phyloP scores from a whole-genome alignment of 768 basidiomycete genomes.

The Pleurotus djamor region DNA sequence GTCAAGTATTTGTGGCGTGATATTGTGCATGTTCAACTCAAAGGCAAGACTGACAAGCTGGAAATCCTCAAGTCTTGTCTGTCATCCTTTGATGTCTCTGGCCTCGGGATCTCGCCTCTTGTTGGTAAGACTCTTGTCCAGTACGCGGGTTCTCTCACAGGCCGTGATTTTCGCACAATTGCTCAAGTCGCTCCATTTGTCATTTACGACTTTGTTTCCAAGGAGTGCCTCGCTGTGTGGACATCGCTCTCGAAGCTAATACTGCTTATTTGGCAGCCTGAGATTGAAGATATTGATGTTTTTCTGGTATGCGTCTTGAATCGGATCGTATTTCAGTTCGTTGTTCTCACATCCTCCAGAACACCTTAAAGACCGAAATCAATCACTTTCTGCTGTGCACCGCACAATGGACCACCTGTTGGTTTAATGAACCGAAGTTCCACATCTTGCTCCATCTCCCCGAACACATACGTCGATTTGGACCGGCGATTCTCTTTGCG shows the following conservation, averaged over 20 bases:
- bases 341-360: conserved; percentile 12
- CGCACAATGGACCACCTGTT: conserved; percentile 21
- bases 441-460: conserved; percentile 37
- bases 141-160: conserved; percentile 34
- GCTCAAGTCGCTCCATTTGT: conserved; percentile 35
- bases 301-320: conserved; percentile 28
- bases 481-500: conserved; percentile 39
- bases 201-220: conserved; percentile 30
- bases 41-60: conserved; percentile 20
- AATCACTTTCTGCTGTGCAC: conserved; percentile 30
- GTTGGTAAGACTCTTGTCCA: conserved; percentile 28
- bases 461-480: conserved; percentile 33
- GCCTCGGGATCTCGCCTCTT: conserved; percentile 26
- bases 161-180: conserved; percentile 28
- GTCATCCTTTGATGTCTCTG: conserved; percentile 24
- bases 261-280: conserved; percentile 37
- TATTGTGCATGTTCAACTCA: conserved; percentile 18
- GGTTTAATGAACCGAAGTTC: conserved; percentile 45
- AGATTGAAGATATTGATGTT: conserved; percentile 26
- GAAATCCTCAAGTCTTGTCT: conserved; percentile 21
- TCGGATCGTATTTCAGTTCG: neutral
- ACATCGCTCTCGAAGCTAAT: conserved; percentile 26
- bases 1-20: conserved; percentile 50
- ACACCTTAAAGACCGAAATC: conserved; percentile 22
- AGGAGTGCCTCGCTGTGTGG: conserved; percentile 26